Evolutionary conservation across 2,329 filamentous ascomycete species (phyloP), one percentile per base, ranked within the genome.

Genomic region (Rhynchosporium graminicola): DNA sequence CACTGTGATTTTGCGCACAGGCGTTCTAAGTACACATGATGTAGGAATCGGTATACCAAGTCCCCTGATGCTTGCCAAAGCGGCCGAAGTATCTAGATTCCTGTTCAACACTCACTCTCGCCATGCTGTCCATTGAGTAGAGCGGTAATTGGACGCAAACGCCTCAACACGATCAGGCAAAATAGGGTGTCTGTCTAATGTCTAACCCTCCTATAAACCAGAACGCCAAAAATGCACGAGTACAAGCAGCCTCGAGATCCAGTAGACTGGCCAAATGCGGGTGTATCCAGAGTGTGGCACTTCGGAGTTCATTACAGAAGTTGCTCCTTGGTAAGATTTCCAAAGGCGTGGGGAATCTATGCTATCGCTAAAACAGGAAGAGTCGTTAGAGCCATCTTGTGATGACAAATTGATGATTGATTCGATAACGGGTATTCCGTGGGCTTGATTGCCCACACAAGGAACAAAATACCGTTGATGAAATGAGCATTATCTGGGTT

Each of bases 181-280:
- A 51, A 56, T 36, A 62, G 60, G 59, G 46, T 52, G 52, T 62
- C 59, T 63, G 28, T 63, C 61, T 63, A 66, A 55, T 55, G 29
- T 20, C 42, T 3, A 48, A 57, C 33, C 40, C 42, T 29, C 15
- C 38, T 6, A 31, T 36, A 42, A n/a, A 42, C 77, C 74, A 76
- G 80, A 76, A 81, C 78, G 72, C 66, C 64, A 12, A 57, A 61
- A 55, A 65, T 67, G 65, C 65, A 61, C 52, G 42, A 38, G 60
- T 40, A 51, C 48, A 63, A 61, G 54, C 50, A 52, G 54, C 42
- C 42, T 47, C 31, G 54, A 59, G 48, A 54, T 63, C 60, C 62
- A 38, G 59, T 52, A 38, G 57, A 60, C 43, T 62, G 63, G 61
- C 63, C 65, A 65, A 47, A 69, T 68, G 65, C 65, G 60, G 54